Base-by-base conservation (phyloP, 2,329 filamentous ascomycete genomes). In the Penicillium glabrum region DNA sequence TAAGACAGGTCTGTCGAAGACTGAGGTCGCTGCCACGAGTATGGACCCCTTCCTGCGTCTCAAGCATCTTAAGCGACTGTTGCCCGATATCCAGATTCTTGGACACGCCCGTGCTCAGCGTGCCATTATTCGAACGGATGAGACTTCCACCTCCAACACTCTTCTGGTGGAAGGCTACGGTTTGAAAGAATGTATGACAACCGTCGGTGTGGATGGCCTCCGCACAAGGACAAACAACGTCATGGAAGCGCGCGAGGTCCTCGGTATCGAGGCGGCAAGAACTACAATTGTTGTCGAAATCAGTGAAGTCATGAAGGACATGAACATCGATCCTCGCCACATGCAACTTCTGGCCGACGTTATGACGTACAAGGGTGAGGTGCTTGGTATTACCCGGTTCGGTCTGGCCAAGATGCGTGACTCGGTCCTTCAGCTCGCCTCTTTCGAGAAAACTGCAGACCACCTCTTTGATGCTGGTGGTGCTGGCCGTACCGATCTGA, bases 301-400 rank as follows among this genome's bases (percentile, higher is more conserved):
- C 68, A 84, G 83, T 52, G 82, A 83, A 51, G 95, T 98, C 70
- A 99, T 98, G 93, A 86, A 86, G 35, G 87, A 89, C 72, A 97
- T 99, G 92, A 87, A 86, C 74, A 98, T 99, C 68, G 95, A 99
- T 76, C 93, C 93, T 45, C 90, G 95, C 54, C 95, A 99, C 78
- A 98, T 99, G 92, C 89, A 97, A 73, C 84, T 99, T 19, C 85
- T 99, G 1, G 93, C 95, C 11, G 95, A 99, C 69, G 93, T 97
- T 53, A 99, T 99, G 95, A 98, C 95, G 1, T 98, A 93, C 83
- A 98, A 97, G 79, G 95, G 95, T 50, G 93, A 98, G 66, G 90
- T 99, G 0, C 83, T 97, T 19, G 95, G 95, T 51, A 99, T 99
- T 72, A 99, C 95, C 2, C 89, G 95, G 31, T 98, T 98, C 74